A percentile compares a stretch with the other conserved stretches of the same genome.
These are phyloP conservation scores for Entomortierella beljakovae DNA, from an alignment of 192 early-diverging fungal genomes.

Conservation along the genomic window DNA sequence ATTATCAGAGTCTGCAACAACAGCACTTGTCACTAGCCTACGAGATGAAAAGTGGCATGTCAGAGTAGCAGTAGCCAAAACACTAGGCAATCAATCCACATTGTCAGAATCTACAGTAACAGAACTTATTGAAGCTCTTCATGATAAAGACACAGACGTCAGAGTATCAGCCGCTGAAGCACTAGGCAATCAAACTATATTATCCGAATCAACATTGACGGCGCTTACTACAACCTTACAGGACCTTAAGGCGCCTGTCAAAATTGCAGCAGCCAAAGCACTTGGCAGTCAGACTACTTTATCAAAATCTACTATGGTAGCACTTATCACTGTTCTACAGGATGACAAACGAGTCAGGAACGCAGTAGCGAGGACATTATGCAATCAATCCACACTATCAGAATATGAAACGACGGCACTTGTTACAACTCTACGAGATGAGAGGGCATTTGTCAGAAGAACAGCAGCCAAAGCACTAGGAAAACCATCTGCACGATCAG, in stretches of 20 bases:
- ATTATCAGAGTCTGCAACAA: slow-evolving; percentile 3
- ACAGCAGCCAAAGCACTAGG: slow-evolving; percentile 6
- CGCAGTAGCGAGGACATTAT: neutral
- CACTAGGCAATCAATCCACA: slow-evolving; percentile 10
- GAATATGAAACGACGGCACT: slow-evolving; percentile 1
- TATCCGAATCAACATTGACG: no score
- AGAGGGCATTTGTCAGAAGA: neutral
- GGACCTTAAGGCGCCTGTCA: neutral
- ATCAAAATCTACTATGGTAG: slow-evolving; percentile 4
- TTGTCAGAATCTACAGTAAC: slow-evolving; percentile 11
- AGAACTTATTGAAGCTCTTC: neutral
- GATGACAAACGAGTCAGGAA: neutral
- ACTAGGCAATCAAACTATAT: no score
- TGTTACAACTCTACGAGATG: slow-evolving; percentile 12
- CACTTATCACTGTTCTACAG: neutral
- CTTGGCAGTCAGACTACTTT: slow-evolving; percentile 12
- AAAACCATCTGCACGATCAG: slow-evolving; percentile 6
- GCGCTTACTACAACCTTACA: neutral
- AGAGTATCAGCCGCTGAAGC: no score
- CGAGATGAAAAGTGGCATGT: neutral
- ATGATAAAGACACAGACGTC: no score
- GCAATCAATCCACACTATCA: slow-evolving; percentile 6
- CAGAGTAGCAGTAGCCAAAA: neutral
- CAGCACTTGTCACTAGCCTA: neutral
- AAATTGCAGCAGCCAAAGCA: neutral